These are phyloP conservation scores for Bipolaris zeicola DNA, from an alignment of 2,329 filamentous ascomycete genomes.

Conservation along the genomic window DNA sequence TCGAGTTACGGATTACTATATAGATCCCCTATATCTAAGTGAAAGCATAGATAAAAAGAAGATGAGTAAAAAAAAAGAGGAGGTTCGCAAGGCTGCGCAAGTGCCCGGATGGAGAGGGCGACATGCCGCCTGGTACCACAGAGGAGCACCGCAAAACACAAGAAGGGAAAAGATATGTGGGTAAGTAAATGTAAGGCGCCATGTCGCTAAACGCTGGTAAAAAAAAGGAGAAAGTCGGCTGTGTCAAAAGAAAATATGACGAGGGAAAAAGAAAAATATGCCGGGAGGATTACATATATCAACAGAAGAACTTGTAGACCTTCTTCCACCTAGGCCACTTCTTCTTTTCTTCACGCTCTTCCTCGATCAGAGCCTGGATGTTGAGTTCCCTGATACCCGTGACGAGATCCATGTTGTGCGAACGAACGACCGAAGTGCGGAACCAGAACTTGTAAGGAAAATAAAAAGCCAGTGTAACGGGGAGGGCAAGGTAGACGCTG, in stretches of 20 bases:
- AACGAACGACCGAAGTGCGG: conserved; percentile 68
- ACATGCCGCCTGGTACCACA: conserved; percentile 45
- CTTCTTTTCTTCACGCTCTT: conserved; percentile 76
- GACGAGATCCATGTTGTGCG: conserved; percentile 80
- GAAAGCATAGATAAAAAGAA: not conserved
- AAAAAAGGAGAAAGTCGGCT: conserved; percentile 10
- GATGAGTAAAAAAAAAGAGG: not conserved
- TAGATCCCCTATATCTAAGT: too few relatives aligned
- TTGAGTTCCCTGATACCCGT: conserved; percentile 88
- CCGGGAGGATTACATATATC: not conserved
- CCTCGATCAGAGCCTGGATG: conserved; percentile 74
- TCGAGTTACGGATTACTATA: not conserved
- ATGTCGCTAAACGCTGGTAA: not conserved
- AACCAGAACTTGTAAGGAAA: conserved; percentile 76
- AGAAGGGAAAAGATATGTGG: not conserved
- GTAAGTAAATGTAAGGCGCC: not conserved
- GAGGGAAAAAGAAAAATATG: not conserved
- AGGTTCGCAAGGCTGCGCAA: conserved; percentile 1
- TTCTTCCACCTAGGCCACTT: conserved; percentile 57
- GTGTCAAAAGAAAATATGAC: conserved; percentile 14
- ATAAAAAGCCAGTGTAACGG: conserved; percentile 72
- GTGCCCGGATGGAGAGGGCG: not conserved
- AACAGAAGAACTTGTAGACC: conserved; percentile 57
- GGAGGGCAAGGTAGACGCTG: conserved; percentile 70
- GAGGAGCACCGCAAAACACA: conserved; percentile 11